Evolutionary conservation across 768 basidiomycete species (phyloP).

Genomic region (Russula lepida): DNA sequence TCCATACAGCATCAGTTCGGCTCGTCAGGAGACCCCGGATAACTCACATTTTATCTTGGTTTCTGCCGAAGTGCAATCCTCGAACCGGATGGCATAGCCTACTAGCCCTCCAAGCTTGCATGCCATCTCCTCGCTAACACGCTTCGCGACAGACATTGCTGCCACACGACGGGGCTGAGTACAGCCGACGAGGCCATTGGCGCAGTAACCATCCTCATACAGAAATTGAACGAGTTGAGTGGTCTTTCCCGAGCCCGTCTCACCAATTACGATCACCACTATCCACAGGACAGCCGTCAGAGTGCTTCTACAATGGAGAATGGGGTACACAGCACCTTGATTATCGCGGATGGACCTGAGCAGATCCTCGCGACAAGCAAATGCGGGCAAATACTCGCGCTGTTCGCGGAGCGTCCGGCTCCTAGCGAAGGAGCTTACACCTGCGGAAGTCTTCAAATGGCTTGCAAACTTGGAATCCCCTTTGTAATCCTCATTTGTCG

Average conservation of each 20-base stretch:
- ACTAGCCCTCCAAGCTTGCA: slow-evolving; percentile 87
- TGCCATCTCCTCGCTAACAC: slow-evolving; percentile 99
- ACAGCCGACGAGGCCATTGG: slow-evolving; percentile 86
- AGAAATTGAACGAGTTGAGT: slow-evolving; percentile 93
- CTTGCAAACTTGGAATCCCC: slow-evolving; percentile 96
- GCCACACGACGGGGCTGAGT: slow-evolving; percentile 98
- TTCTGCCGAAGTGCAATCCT: slow-evolving; percentile 89
- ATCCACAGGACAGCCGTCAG: background rate
- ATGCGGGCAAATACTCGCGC: slow-evolving; percentile 93
- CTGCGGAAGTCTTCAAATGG: slow-evolving; percentile 74
- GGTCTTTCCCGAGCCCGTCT: slow-evolving; percentile 99
- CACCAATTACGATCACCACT: slow-evolving; percentile 96
- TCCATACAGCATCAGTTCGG: background rate
- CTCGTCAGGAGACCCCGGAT: background rate
- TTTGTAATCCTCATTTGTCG: slow-evolving; percentile 65
- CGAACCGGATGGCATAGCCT: slow-evolving; percentile 97
- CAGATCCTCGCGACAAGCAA: slow-evolving; percentile 91
- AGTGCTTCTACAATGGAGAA: background rate
- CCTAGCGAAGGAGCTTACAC: slow-evolving; percentile 75
- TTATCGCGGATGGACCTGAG: slow-evolving; percentile 86
- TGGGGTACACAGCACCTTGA: slow-evolving; percentile 53
- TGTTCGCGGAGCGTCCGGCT: slow-evolving; percentile 87
- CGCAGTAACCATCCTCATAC: slow-evolving; percentile 94
- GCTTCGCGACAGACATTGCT: slow-evolving; percentile 99
- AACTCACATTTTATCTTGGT: slow-evolving; percentile 94